Percentiles rank a stretch among this genome's conserved stretches.
phyloP scores from a whole-genome alignment of 139 green algal species.

The Chlorella sorokiniana region DNA sequence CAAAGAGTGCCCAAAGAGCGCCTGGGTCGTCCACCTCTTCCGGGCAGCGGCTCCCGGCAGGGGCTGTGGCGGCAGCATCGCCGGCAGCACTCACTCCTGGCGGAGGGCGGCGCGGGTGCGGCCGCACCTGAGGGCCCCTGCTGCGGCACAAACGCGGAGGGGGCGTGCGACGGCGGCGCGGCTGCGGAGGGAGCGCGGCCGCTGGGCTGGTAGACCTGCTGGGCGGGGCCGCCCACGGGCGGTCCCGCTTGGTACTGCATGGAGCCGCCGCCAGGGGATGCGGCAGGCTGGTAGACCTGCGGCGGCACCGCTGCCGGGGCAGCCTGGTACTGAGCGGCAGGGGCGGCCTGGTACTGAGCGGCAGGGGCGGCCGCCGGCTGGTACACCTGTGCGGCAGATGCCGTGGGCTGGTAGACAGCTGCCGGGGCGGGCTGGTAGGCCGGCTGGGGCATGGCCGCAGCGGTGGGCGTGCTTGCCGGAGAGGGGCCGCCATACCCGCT shows the following conservation, averaged over 20 bases:
- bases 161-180: background rate
- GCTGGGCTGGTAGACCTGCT: background rate
- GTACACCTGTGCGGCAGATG: constrained; percentile 20
- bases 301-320: background rate
- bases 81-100: background rate
- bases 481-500: background rate
- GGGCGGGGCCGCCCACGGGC: background rate
- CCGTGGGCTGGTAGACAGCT: constrained; percentile 34
- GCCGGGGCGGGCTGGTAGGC: constrained; percentile 34
- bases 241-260: background rate
- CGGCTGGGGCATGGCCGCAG: background rate
- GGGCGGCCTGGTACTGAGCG: background rate
- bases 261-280: background rate
- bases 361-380: constrained; percentile 2
- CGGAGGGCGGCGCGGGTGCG: background rate
- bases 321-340: background rate
- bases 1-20: background rate
- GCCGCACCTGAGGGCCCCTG: constrained; percentile 7
- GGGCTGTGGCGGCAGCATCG: background rate
- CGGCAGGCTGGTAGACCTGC: constrained; percentile 21
- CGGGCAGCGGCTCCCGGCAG: too few relatives aligned
- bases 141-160: constrained; percentile 38
- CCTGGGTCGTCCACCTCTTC: too few relatives aligned
- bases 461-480: background rate
- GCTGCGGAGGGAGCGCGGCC: too few relatives aligned